phyloP scores from a whole-genome alignment of 495 filamentous ascomycete species.

The Apodospora peruviana region DNA sequence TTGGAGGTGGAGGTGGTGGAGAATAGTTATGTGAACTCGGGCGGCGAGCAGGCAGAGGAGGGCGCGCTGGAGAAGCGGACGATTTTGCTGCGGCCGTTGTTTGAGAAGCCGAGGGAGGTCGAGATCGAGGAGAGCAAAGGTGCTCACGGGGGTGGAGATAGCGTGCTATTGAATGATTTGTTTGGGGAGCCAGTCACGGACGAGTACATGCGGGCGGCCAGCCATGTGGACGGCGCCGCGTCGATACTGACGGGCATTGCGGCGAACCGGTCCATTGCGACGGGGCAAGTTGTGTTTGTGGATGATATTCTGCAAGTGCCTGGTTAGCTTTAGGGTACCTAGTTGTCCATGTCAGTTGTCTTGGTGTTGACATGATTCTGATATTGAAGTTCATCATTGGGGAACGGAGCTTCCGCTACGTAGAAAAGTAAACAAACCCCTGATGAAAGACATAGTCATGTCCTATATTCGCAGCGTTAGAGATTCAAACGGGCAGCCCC shows the following conservation, averaged over 20 bases:
- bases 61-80: conserved; percentile 34
- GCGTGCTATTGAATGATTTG: conserved; percentile 39
- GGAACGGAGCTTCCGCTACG: no score
- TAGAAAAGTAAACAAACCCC: no score
- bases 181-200: conserved; percentile 38
- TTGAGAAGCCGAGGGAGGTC: conserved; percentile 40
- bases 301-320: conserved; percentile 37
- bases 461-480: no score
- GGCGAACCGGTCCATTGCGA: conserved; percentile 51
- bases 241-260: conserved; percentile 55
- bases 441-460: no score
- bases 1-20: conserved; percentile 45
- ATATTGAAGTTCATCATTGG: no score
- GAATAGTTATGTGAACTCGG: conserved; percentile 45
- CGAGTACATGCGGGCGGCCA: conserved; percentile 38
- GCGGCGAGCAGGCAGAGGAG: conserved; percentile 39
- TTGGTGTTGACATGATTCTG: no score
- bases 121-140: conserved; percentile 34
- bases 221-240: conserved; percentile 49
- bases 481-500: no score
- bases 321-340: background rate
- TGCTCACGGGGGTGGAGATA: conserved; percentile 42
- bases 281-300: conserved; percentile 43
- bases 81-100: conserved; percentile 33
- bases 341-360: background rate